These are phyloP conservation scores for Agaricales sp. DNA, from an alignment of 1,284 basidiomycete genomes.

Conservation along the genomic window DNA sequence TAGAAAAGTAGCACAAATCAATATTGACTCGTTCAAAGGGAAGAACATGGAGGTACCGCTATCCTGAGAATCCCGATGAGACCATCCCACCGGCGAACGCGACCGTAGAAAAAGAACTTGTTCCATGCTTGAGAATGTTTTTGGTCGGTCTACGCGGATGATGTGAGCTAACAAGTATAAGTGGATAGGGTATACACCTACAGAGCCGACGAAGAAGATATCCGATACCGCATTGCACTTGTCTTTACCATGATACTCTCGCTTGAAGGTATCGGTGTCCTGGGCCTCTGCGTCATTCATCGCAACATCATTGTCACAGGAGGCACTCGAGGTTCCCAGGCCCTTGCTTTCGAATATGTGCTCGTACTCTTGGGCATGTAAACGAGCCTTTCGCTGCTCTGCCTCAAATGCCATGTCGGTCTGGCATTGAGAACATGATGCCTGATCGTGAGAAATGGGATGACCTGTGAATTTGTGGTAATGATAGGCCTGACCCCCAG, in stretches of 20 bases:
- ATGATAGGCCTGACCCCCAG: neutral
- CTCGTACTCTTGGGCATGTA: neutral
- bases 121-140: slow-evolving; percentile 52
- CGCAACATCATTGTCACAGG: neutral
- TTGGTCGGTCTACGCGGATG: slow-evolving; percentile 45
- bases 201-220: neutral
- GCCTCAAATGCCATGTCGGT: neutral
- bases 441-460: neutral
- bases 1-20: neutral
- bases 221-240: neutral
- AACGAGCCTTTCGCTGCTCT: neutral
- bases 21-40: slow-evolving; percentile 3
- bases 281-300: neutral
- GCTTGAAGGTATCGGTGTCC: neutral
- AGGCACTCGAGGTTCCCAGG: neutral
- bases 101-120: slow-evolving; percentile 48
- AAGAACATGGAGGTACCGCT: slow-evolving; percentile 21
- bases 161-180: neutral
- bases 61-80: slow-evolving; percentile 51
- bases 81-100: slow-evolving; percentile 59
- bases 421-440: neutral
- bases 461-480: neutral
- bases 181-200: neutral
- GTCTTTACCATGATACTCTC: neutral
- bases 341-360: neutral